These are phyloP conservation scores for Diaporthe amygdali DNA, from an alignment of 2,329 filamentous ascomycete species.

Conservation along the genomic window DNA sequence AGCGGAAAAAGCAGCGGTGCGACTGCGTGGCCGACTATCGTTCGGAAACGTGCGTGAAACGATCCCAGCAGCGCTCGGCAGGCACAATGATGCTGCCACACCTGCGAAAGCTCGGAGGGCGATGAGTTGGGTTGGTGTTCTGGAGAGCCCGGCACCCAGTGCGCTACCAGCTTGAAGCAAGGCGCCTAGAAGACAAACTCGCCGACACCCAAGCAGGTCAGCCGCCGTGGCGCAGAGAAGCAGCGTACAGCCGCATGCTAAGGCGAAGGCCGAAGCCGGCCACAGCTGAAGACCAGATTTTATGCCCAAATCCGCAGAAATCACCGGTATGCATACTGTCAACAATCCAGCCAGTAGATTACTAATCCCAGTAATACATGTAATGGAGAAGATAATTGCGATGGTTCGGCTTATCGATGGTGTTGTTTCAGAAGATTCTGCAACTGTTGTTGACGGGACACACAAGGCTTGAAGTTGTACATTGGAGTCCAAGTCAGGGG, in stretches of 20 bases:
- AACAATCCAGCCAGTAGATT: neutral
- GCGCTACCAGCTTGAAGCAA: constrained; percentile 39
- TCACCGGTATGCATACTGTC: neutral
- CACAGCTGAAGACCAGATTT: constrained; percentile 22
- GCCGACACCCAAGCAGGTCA: constrained; percentile 40
- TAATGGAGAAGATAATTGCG: neutral
- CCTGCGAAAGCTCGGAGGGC: constrained; percentile 41
- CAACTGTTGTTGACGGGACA: neutral
- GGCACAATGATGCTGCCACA: constrained; percentile 41
- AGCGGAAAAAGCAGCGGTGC: constrained; percentile 48
- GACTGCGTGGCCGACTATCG: constrained; percentile 31
- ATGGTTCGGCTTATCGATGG: neutral
- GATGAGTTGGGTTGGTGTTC: constrained; percentile 41
- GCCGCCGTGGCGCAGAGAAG: constrained; percentile 42
- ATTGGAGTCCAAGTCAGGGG: neutral
- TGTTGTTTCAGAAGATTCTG: neutral
- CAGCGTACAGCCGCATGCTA: constrained; percentile 31
- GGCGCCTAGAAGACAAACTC: constrained; percentile 39
- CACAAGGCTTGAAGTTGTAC: neutral
- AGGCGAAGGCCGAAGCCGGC: constrained; percentile 30
- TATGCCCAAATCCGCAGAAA: neutral
- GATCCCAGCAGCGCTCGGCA: constrained; percentile 42
- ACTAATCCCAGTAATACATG: neutral
- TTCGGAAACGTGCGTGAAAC: constrained; percentile 42
- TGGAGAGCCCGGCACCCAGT: constrained; percentile 37